Evolutionary conservation across 805 yeast species (phyloP).

Genomic region (Candida vartiovaarae): DNA sequence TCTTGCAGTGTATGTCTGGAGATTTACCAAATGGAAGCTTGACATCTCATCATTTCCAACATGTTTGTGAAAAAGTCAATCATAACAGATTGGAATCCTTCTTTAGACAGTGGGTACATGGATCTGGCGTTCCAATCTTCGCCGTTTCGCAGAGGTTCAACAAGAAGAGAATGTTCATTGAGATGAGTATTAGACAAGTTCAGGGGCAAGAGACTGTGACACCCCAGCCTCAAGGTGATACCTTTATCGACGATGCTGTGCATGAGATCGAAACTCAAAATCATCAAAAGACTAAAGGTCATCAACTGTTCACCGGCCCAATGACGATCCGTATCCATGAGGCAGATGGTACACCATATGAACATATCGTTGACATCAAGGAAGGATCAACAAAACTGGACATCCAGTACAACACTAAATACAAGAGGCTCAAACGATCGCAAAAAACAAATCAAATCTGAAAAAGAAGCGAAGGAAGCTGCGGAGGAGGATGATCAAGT

Average conservation of each 20-base stretch:
- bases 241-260: conserved; percentile 34
- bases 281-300: background rate
- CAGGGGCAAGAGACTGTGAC: conserved; percentile 54
- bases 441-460: conserved; percentile 31
- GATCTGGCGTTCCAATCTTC: conserved; percentile 84
- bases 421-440: conserved; percentile 69
- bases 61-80: conserved; percentile 92
- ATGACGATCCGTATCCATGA: conserved; percentile 96
- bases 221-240: conserved; percentile 27
- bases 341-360: conserved; percentile 98
- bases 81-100: conserved; percentile 76
- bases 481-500: conserved; percentile 31
- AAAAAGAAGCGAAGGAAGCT: conserved; percentile 34
- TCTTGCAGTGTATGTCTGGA: conserved; percentile 92
- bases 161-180: conserved; percentile 88
- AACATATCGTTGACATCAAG: conserved; percentile 88
- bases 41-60: conserved; percentile 79
- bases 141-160: conserved; percentile 88
- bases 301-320: conserved; percentile 70
- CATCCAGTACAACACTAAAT: conserved; percentile 91
- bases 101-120: conserved; percentile 90
- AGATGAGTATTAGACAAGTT: conserved; percentile 88
- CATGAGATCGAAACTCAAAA: conserved; percentile 6
- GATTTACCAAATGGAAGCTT: conserved; percentile 74
- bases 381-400: conserved; percentile 83